phyloP scores from a whole-genome alignment of 2,329 filamentous ascomycete species.

The Colletotrichum sansevieriae region DNA sequence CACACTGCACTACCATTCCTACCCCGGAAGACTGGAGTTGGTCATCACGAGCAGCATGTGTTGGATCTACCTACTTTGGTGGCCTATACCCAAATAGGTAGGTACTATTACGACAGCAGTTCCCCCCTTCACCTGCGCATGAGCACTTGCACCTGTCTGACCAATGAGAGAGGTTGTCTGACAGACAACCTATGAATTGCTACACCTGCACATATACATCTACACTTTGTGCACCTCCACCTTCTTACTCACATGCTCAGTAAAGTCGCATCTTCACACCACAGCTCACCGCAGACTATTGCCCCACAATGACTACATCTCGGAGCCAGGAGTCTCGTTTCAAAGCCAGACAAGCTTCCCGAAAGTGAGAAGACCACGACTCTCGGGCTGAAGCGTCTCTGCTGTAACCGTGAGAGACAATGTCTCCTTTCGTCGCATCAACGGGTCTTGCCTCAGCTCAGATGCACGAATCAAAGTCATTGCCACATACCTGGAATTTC shows the following conservation, averaged over 20 bases:
- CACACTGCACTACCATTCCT: slow-evolving; percentile 4
- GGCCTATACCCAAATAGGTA: neutral
- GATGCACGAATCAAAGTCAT: slow-evolving; percentile 1
- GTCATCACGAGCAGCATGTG: slow-evolving; percentile 1
- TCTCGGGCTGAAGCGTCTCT: neutral
- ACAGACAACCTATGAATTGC: neutral
- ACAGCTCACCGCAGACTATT: neutral
- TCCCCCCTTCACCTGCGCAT: neutral
- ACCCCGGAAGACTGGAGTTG: slow-evolving; percentile 1
- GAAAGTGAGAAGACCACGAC: neutral
- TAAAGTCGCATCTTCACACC: neutral
- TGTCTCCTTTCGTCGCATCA: neutral
- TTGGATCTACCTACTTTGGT: neutral
- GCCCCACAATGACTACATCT: neutral
- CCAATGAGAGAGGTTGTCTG: no score
- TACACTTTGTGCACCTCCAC: slow-evolving; percentile 3
- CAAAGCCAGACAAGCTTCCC: neutral
- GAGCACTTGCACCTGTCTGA: neutral
- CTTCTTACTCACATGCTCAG: slow-evolving; percentile 3
- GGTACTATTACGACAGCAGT: neutral
- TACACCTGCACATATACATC: neutral
- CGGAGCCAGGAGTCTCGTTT: neutral
- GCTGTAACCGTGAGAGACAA: slow-evolving; percentile 1
- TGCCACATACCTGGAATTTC: neutral
- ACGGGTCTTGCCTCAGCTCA: neutral